Evolutionary conservation across 2,329 filamentous ascomycete species (phyloP).

Genomic region (Curvularia lunata): DNA sequence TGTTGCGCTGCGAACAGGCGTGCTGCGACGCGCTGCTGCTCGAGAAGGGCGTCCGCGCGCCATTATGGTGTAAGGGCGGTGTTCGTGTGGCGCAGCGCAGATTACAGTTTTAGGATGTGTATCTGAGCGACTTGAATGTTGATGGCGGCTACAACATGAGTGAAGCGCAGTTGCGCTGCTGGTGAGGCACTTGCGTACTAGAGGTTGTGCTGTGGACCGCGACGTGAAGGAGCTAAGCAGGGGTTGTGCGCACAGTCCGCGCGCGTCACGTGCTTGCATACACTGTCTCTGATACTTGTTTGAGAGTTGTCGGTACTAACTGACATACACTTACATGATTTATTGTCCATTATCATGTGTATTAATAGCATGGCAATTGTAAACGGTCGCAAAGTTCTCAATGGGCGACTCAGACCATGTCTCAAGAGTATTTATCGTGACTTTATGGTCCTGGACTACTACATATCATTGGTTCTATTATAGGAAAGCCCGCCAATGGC

Average conservation of each 20-base stretch:
- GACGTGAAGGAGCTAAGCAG: constrained; percentile 27
- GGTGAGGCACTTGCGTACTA: constrained; percentile 11
- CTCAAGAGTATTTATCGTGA: not conserved
- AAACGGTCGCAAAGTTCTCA: not conserved
- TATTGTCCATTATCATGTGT: not conserved
- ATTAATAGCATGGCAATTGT: not conserved
- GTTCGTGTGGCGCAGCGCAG: not conserved
- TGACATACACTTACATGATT: not conserved
- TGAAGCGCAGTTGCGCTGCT: constrained; percentile 11
- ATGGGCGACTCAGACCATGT: not conserved
- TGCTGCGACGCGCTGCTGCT: constrained; percentile 50
- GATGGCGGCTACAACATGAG: not conserved
- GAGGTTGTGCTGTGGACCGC: constrained; percentile 17
- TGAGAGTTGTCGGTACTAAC: too few species aligned
- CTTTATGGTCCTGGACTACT: not conserved
- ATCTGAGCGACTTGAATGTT: constrained; percentile 2
- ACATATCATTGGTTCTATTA: not conserved
- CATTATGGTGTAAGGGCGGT: constrained; percentile 29
- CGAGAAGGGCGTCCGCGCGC: constrained; percentile 47
- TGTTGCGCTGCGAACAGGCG: constrained; percentile 45
- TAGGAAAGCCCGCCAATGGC: not conserved
- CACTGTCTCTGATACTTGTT: not conserved
- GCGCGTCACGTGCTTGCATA: constrained; percentile 8
- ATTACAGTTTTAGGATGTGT: not conserved
- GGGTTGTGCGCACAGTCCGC: constrained; percentile 17